Evolutionary conservation across 2,329 filamentous ascomycete species (phyloP).

Genomic region (Alternaria triticina): DNA sequence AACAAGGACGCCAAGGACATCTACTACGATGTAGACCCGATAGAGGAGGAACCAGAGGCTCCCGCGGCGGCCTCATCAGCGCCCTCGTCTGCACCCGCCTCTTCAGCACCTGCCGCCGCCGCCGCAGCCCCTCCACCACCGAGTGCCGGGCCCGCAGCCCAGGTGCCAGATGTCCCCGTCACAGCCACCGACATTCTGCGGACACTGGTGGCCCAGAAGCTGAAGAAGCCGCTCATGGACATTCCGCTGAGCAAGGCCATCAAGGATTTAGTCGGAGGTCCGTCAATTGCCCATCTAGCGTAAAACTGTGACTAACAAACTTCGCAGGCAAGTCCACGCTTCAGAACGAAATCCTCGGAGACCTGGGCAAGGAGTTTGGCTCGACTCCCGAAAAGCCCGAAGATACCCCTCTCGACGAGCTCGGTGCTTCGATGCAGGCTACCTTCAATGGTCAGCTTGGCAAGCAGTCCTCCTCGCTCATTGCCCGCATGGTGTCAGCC

Average conservation of each 20-base stretch:
- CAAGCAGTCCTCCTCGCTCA: constrained; percentile 91
- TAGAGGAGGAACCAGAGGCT: constrained; percentile 75
- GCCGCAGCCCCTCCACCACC: constrained; percentile 63
- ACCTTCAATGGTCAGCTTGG: constrained; percentile 99
- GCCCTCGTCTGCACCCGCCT: constrained; percentile 55
- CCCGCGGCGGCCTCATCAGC: constrained; percentile 55
- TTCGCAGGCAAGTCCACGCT: constrained; percentile 89
- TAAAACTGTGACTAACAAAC: constrained; percentile 20
- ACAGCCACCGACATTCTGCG: constrained; percentile 89
- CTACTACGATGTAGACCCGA: constrained; percentile 96
- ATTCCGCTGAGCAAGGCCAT: constrained; percentile 95
- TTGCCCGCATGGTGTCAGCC: constrained; percentile 93
- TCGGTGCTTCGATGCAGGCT: constrained; percentile 92
- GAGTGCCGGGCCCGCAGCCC: constrained; percentile 82
- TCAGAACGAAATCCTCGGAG: constrained; percentile 97
- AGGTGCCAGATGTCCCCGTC: constrained; percentile 85
- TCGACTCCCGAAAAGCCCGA: constrained; percentile 98
- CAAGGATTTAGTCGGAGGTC: constrained; percentile 97
- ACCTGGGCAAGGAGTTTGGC: constrained; percentile 97
- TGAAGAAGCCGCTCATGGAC: constrained; percentile 91
- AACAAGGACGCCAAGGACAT: constrained; percentile 99
- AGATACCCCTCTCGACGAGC: constrained; percentile 93
- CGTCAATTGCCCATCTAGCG: constrained; percentile 48
- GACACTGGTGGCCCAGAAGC: constrained; percentile 90
- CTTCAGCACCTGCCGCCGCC: constrained; percentile 59